These are phyloP conservation scores for Botryotinia convoluta DNA, from an alignment of 2,329 filamentous ascomycete species.

Conservation along the genomic window DNA sequence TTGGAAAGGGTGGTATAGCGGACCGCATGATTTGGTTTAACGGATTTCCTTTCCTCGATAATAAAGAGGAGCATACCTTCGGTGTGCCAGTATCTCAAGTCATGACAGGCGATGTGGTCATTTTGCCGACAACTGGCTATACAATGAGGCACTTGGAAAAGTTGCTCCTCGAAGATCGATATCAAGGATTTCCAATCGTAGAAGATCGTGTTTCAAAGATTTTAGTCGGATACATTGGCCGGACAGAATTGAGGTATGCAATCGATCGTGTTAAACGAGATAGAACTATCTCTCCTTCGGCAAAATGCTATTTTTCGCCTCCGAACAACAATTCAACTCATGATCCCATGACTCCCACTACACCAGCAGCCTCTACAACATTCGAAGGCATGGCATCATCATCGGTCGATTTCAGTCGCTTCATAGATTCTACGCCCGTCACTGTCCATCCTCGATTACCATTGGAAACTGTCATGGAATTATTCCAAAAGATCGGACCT, in stretches of 20 bases:
- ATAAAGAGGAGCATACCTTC: conserved; percentile 96
- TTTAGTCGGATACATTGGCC: conserved; percentile 86
- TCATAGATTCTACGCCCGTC: conserved; percentile 84
- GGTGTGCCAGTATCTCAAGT: conserved; percentile 88
- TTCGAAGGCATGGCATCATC: conserved; percentile 60
- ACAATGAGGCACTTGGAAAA: conserved; percentile 74
- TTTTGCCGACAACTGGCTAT: conserved; percentile 71
- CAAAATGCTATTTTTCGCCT: conserved; percentile 67
- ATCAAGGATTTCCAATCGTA: conserved; percentile 90
- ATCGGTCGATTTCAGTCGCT: conserved; percentile 77
- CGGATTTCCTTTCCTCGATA: conserved; percentile 94
- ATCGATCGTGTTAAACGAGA: conserved; percentile 75
- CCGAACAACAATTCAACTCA: conserved; percentile 46
- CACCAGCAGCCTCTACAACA: conserved; percentile 40
- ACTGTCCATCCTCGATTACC: conserved; percentile 88
- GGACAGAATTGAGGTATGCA: conserved; percentile 87
- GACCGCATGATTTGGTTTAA: conserved; percentile 99
- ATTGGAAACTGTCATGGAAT: conserved; percentile 95
- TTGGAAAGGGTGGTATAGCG: conserved; percentile 94
- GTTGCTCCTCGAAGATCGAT: conserved; percentile 73
- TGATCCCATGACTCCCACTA: conserved; percentile 29
- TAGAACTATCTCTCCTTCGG: conserved; percentile 60
- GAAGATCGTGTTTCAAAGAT: conserved; percentile 68
- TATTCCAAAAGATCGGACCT: conserved; percentile 97
- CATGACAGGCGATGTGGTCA: conserved; percentile 76